Evolutionary conservation across 768 basidiomycete genomes (phyloP), one percentile per base, ranked within the genome.

Genomic region (Kwoniella europaea): DNA sequence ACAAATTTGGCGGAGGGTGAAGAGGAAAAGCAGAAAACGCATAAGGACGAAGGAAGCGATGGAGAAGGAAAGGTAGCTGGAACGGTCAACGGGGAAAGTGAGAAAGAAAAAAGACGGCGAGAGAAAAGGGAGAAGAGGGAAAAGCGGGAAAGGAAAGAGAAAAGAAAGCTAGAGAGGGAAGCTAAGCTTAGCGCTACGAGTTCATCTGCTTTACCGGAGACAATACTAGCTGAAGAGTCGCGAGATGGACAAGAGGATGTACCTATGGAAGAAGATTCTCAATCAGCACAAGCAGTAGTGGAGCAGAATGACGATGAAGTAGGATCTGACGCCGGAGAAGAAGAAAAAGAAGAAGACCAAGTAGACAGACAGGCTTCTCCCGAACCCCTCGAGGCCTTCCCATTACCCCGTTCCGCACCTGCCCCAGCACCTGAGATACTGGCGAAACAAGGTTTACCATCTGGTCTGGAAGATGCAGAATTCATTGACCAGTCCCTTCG

Each of bases 381-480:
- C 0, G 69, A 71, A 15, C 71, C 74, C 9, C 74, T 84, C 50
- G 75, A 81, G n/a, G 69, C 82, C 6, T 82, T 83, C 74, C 82
- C 83, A 6, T 63, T 83, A 44, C 79, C 82, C 6, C 50, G 63
- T 10, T 58, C 80, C 2, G 77, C 80, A 3, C 76, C 82, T 1
- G 76, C 77, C 10, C 81, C 84, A 0, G 78, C 78, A 41, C 71
- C 80, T 3, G 69, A 69, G 6, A 55, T 82, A 7, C 71, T 84
- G 9, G 72, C 76, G 4, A 71, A 73, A 13, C 79, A 83, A 62
- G 81, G 80, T 71, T 73, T 84, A 22, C 82, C 84, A 13, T 56
- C 74, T 7, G 81, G 82, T n/a, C 63, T 84, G 20, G 69, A 78
- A 59, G 66, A 82, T 65, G 83, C 83, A 3, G 68, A 69, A 9